Evolutionary conservation across 257 asterid species (phyloP).

Genomic region (Phtheirospermum japonicum): DNA sequence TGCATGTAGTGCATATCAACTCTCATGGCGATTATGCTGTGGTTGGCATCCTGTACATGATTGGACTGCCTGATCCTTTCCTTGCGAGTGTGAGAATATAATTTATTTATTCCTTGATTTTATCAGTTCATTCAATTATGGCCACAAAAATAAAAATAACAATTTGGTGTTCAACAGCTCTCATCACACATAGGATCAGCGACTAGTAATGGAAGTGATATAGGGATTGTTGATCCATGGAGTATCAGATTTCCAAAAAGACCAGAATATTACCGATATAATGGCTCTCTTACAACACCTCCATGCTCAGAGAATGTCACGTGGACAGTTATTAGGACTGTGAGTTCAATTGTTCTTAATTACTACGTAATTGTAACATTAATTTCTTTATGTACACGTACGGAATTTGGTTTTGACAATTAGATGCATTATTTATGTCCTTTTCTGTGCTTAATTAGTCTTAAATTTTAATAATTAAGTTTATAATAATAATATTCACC

Average conservation of each 20-base stretch:
- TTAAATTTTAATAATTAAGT: too few relatives aligned
- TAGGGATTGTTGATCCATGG: slow-evolving; percentile 40
- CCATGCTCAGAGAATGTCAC: slow-evolving; percentile 65
- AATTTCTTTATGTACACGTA: too few relatives aligned
- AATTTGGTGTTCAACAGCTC: too few relatives aligned
- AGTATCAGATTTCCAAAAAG: slow-evolving; percentile 29
- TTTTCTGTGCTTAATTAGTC: too few relatives aligned
- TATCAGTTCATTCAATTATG: too few relatives aligned
- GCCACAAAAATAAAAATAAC: too few relatives aligned
- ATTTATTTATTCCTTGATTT: too few relatives aligned
- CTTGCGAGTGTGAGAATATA: slow-evolving; percentile 33
- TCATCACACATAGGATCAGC: slow-evolving; percentile 25
- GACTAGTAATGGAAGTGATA: slow-evolving; percentile 26
- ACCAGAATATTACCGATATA: slow-evolving; percentile 45
- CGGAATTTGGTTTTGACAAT: too few relatives aligned
- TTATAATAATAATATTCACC: too few relatives aligned
- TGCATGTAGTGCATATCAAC: slow-evolving; percentile 51
- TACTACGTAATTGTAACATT: too few relatives aligned
- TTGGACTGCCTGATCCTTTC: slow-evolving; percentile 48
- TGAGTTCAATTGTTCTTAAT: too few relatives aligned
- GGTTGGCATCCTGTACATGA: slow-evolving; percentile 41
- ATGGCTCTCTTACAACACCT: slow-evolving; percentile 74
- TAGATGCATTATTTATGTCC: too few relatives aligned
- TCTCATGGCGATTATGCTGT: slow-evolving; percentile 40
- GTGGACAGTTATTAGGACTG: slow-evolving; percentile 52